A percentile compares a stretch with the other conserved stretches of the same genome.
Evolutionary conservation across 768 basidiomycete species (phyloP).

Genomic region (Termitomyces eurrhizus): DNA sequence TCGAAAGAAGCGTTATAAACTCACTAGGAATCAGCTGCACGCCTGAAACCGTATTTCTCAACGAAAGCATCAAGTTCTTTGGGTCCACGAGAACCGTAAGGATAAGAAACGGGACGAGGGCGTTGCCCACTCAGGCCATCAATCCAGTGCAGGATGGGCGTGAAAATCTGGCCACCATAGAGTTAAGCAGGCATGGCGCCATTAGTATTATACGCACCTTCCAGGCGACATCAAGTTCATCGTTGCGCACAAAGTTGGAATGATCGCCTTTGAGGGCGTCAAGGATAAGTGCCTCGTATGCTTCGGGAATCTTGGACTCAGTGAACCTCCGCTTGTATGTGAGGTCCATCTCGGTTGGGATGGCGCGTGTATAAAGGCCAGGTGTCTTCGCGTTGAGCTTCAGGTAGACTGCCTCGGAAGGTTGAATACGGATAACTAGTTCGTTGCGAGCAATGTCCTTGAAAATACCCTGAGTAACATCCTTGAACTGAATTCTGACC

Average conservation of each 20-base stretch:
- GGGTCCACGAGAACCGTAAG: conserved; percentile 96
- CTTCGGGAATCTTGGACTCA: conserved; percentile 91
- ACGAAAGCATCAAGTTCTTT: conserved; percentile 77
- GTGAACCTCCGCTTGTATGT: conserved; percentile 96
- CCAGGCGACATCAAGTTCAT: conserved; percentile 97
- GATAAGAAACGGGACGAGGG: conserved; percentile 76
- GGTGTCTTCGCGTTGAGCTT: conserved; percentile 96
- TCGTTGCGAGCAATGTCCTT: conserved; percentile 95
- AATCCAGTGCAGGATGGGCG: conserved; percentile 94
- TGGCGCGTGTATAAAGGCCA: conserved; percentile 82
- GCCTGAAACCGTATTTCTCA: conserved; percentile 70
- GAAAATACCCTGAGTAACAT: conserved; percentile 96
- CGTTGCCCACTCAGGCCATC: conserved; percentile 66
- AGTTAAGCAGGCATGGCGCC: background rate
- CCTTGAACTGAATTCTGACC: conserved; percentile 97
- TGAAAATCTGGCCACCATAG: conserved; percentile 65
- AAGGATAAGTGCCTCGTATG: conserved; percentile 92
- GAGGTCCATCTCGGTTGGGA: conserved; percentile 97
- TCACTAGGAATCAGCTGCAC: conserved; percentile 69
- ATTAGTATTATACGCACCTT: conserved; percentile 58
- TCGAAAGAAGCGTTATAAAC: conserved; percentile 24
- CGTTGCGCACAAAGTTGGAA: conserved; percentile 97
- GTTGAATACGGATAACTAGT: conserved; percentile 95
- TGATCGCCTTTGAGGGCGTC: conserved; percentile 98
- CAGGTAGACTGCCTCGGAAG: conserved; percentile 93